phyloP scores from a whole-genome alignment of 305 asterid species.

The Plantago lanceolata region DNA sequence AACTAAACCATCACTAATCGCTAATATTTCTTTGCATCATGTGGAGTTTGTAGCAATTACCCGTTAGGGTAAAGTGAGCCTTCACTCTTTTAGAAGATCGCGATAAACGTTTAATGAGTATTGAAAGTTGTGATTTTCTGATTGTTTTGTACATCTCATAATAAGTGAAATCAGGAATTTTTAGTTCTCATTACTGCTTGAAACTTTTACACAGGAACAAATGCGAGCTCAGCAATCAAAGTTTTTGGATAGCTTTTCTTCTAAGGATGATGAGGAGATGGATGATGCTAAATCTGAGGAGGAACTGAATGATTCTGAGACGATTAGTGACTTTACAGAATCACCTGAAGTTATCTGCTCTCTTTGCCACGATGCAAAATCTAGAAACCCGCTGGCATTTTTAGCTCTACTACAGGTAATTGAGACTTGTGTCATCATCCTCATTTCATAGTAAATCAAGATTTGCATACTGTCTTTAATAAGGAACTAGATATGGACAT shows the following conservation, averaged over 20 bases:
- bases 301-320: conserved; percentile 44
- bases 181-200: conserved; percentile 11
- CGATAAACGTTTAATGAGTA: not conserved
- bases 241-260: conserved; percentile 65
- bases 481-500: not conserved
- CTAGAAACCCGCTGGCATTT: conserved; percentile 72
- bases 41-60: not conserved
- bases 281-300: conserved; percentile 47
- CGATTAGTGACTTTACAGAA: conserved; percentile 37
- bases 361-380: conserved; percentile 76
- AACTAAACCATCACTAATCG: not conserved
- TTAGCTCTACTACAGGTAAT: conserved; percentile 88
- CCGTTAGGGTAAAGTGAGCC: not conserved
- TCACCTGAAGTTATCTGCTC: conserved; percentile 75
- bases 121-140: not conserved
- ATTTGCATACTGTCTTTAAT: not conserved
- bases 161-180: not conserved
- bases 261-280: conserved; percentile 51
- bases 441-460: conserved; percentile 18
- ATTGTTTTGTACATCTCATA: not conserved
- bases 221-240: conserved; percentile 89
- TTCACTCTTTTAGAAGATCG: too few relatives aligned
- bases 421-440: conserved; percentile 14
- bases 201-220: conserved; percentile 55
- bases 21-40: not conserved